Base-by-base conservation (phyloP, 176 grass and related monocot genomes). In the Olyra latifolia region DNA sequence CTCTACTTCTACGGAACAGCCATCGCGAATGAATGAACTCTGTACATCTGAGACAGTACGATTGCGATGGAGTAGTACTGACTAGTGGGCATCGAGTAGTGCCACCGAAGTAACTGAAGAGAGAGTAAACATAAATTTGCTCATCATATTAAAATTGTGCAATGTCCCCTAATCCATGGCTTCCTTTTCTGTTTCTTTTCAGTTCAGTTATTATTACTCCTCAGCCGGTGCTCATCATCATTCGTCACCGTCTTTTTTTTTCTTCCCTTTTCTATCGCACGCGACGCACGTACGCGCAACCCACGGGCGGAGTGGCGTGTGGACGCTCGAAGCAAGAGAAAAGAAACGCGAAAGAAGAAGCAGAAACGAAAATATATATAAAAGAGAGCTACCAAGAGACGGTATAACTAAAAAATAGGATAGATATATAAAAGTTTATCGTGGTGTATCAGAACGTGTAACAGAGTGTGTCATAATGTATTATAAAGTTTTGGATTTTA, bases 241-340 rank as follows among this genome's bases (percentile, higher is more conserved):
- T n/a, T n/a, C n/a, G n/a, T n/a, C n/a, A n/a, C n/a, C n/a, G n/a
- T n/a, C 32, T 35, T 35, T 4, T 35, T 35, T 35, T 35, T 35
- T 35, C 2, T 35, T 35, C n/a, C n/a, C 32, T 83, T 75, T 45
- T 13, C 58, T 20, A 8, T 17, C 46, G 35, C 72, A 79, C 75
- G 55, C 43, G 12, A 25, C 41, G 40, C 48, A 80, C 49, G 84
- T 10, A 71, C 67, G 67, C 68, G 74, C 75, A 48, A 32, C 35
- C 69, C 62, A 75, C 76, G 81, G 22, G 29, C 49, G 41, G 77
- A 66, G 84, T 23, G 69, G 73, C 25, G 75, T 23, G 69, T 47
- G 59, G 81, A 12, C 39, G 43, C 47, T 64, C 79, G 65, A 75
- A 80, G 82, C 71, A 45, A 68, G 68, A 62, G 7, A 24, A 74